A percentile compares a stretch with the other conserved stretches of the same genome.
These are phyloP conservation scores for Orobanche coerulescens DNA, from an alignment of 257 asterid species.

Conservation along the genomic window DNA sequence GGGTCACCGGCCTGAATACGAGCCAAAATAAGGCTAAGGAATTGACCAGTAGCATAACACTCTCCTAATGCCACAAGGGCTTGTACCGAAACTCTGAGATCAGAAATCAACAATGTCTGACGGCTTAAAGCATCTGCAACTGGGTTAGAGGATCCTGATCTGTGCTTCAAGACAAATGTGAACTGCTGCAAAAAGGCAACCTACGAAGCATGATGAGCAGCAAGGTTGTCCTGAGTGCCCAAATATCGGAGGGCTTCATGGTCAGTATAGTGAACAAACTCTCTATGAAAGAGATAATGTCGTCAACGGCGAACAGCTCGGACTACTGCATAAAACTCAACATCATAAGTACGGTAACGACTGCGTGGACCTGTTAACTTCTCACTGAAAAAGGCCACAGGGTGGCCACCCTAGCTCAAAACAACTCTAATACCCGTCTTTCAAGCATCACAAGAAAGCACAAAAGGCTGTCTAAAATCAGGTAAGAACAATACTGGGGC, in stretches of 20 bases:
- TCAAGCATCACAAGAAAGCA: no score
- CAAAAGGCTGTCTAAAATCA: not conserved
- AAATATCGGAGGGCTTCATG: not conserved
- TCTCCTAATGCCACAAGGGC: no score
- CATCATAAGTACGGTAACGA: not conserved
- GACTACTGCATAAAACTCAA: not conserved
- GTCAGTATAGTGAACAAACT: not conserved
- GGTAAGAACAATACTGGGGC: not conserved
- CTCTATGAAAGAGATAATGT: not conserved
- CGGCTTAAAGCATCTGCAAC: not conserved
- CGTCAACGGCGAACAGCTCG: not conserved
- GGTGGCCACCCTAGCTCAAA: not conserved
- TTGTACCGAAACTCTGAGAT: no score
- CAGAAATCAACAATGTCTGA: no score
- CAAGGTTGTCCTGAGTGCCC: not conserved
- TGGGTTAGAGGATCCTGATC: not conserved
- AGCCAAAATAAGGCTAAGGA: no score
- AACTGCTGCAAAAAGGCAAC: not conserved
- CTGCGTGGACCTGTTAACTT: not conserved
- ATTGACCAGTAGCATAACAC: no score
- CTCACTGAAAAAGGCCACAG: not conserved
- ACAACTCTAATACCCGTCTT: not conserved
- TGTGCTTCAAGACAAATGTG: no score
- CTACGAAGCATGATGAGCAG: not conserved
- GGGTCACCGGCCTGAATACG: no score